phyloP scores from a whole-genome alignment of 305 asterid species.

The Fraxinus paxiana region DNA sequence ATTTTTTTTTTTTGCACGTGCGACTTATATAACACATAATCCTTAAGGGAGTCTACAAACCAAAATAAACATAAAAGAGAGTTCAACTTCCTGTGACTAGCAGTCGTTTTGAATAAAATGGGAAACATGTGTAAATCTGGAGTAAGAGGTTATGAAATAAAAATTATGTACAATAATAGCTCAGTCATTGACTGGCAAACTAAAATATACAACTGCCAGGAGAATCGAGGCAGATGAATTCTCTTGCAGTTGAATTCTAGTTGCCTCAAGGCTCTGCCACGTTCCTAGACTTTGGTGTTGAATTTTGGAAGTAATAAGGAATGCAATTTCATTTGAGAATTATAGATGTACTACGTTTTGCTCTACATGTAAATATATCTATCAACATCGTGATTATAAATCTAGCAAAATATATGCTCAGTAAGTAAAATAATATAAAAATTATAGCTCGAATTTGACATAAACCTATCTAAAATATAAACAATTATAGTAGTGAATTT shows the following conservation, averaged over 20 bases:
- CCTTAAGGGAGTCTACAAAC: neutral
- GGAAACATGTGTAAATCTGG: neutral
- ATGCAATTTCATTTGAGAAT: neutral
- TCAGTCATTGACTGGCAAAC: neutral
- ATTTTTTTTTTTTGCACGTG: neutral
- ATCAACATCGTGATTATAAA: neutral
- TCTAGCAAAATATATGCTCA: neutral
- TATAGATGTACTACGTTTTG: neutral
- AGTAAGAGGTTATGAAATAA: neutral
- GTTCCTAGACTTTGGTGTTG: neutral
- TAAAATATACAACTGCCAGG: neutral
- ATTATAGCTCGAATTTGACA: constrained; percentile 8
- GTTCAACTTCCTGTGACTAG: neutral
- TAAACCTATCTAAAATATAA: constrained; percentile 4
- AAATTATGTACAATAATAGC: neutral
- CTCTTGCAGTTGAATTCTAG: neutral
- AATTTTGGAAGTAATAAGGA: neutral
- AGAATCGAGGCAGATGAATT: neutral
- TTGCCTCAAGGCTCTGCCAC: neutral
- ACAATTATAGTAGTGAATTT: neutral
- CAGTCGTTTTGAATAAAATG: neutral
- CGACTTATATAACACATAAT: neutral
- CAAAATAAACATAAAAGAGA: neutral
- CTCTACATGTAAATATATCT: constrained; percentile 8
- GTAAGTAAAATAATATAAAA: neutral